Evolutionary conservation across 2,329 filamentous ascomycete genomes (phyloP).

Genomic region (Cryphonectria carpinicola): DNA sequence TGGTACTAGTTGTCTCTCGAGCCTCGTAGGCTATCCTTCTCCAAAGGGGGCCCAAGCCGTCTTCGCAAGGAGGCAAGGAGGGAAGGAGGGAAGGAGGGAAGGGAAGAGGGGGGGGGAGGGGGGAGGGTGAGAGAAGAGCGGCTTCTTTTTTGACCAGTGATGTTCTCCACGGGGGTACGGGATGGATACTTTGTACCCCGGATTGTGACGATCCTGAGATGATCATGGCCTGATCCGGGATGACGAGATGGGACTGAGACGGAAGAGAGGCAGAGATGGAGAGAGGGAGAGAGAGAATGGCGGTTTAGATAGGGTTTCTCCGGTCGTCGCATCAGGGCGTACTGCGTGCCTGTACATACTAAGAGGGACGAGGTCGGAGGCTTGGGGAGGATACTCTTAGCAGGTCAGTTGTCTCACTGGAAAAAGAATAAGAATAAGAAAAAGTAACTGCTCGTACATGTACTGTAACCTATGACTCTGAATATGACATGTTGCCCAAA

Average conservation of each 20-base stretch:
- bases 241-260: background rate
- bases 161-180: constrained; percentile 14
- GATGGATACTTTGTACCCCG: constrained; percentile 23
- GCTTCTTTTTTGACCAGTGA: background rate
- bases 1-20: constrained; percentile 12
- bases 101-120: no score
- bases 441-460: background rate
- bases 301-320: constrained; percentile 1
- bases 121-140: background rate
- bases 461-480: background rate
- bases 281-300: background rate
- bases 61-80: background rate
- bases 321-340: background rate
- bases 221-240: constrained; percentile 23
- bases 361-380: background rate
- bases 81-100: no score
- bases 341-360: background rate
- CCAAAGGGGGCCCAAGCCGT: background rate
- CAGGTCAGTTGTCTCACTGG: background rate
- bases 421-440: background rate
- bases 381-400: background rate
- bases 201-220: constrained; percentile 28
- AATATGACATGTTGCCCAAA: background rate
- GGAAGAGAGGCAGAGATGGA: background rate
- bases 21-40: background rate